These are phyloP conservation scores for Pholiota adiposa DNA, from an alignment of 1,284 basidiomycete genomes.

Conservation along the genomic window DNA sequence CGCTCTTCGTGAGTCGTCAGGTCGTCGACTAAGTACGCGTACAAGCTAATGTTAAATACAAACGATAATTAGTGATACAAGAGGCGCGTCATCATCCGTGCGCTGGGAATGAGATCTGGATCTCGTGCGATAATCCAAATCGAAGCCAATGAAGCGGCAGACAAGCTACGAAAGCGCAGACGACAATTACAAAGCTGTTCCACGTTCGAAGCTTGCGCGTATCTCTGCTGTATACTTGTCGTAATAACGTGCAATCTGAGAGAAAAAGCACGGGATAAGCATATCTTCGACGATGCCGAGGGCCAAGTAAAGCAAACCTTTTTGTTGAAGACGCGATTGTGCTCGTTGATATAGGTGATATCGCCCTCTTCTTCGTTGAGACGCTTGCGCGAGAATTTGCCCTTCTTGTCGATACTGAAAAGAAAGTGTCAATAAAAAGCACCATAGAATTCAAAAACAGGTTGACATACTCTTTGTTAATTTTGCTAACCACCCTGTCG, in stretches of 20 bases:
- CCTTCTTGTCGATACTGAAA: slow-evolving; percentile 81
- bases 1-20: no score
- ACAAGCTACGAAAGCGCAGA: neutral
- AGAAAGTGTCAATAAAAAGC: slow-evolving; percentile 10
- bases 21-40: no score
- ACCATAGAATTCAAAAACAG: neutral
- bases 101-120: no score
- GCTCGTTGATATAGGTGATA: slow-evolving; percentile 99
- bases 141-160: neutral
- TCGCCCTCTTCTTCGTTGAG: slow-evolving; percentile 92
- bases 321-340: slow-evolving; percentile 98
- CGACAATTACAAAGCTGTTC: slow-evolving; percentile 74
- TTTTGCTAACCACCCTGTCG: slow-evolving; percentile 88
- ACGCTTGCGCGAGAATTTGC: slow-evolving; percentile 87
- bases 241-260: slow-evolving; percentile 92
- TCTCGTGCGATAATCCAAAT: neutral
- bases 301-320: slow-evolving; percentile 61
- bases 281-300: neutral
- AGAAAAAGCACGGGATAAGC: slow-evolving; percentile 4
- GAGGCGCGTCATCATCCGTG: neutral
- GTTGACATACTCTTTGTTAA: slow-evolving; percentile 87
- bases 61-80: slow-evolving; percentile 9
- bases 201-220: slow-evolving; percentile 93
- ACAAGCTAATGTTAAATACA: slow-evolving; percentile 13
- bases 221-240: slow-evolving; percentile 98